Evolutionary conservation across 176 grass and related monocot species (phyloP), one percentile per base, ranked within the genome.

Genomic region (Oryza australiensis): DNA sequence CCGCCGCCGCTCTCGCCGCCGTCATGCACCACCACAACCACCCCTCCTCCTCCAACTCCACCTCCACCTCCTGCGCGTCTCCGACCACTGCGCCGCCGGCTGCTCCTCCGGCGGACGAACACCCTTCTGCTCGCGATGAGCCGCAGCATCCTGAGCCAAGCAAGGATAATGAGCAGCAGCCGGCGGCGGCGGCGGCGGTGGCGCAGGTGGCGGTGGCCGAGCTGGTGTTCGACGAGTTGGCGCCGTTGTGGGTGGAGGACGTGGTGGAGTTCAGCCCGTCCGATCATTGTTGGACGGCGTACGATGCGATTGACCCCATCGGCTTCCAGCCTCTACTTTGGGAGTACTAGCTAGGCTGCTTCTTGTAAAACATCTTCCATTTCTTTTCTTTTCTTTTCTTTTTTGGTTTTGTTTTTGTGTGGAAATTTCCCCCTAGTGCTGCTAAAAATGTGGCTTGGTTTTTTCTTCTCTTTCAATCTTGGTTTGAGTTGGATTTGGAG

Each of bases 1-100:
- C 88, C 42, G 95, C 95, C 64, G 95, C 95, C 13, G 83, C 93
- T 5, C 74, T 80, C 33, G 95, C 92, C 2, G 95, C 95, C 0
- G 67, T 90, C 78, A 88, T 95, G 78, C 82, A 91, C 3, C 71
- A 76, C 3, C 70, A 73, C 18, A 63, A 63, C 28, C 22, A 16
- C 18, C 26, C 20, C 14, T n/a, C 13, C 2, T 11, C 68, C 0
- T 5, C 81, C 24, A 8, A 5, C 35, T 37, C 34, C 35, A 37
- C 35, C 1, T 32, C 32, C 32, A 41, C 72, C 8, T 26, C 53
- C 23, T 7, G n/a, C 3, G 5, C 66, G 0, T 4, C 76, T 9
- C 29, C 64, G 1, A 3, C 5, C 70, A 20, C 51, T 0, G 5
- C 9, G 12, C 51, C 51, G 3, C 24, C 29, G 5, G 38, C 34